Evolutionary conservation across 2,329 filamentous ascomycete species (phyloP), one percentile per base, ranked within the genome.

Genomic region (Cryphonectria nitschkei): DNA sequence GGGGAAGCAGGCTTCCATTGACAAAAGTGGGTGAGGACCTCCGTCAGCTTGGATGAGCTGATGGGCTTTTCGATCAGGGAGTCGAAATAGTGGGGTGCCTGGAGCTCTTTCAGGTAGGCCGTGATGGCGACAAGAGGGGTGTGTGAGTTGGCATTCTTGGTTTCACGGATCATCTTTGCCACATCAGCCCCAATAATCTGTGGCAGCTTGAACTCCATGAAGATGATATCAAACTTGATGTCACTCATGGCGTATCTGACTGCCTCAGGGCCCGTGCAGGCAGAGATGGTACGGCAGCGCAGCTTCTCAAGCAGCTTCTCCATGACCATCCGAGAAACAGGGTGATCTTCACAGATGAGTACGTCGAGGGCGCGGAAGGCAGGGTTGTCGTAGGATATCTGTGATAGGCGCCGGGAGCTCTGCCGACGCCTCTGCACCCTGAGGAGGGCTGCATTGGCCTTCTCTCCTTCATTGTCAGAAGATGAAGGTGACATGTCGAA

Each of bases 191-290:
- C 96, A 76, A 94, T 98, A 77, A 98, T 94, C 78, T 97, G 94
- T 13, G 96, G 95, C 62, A 99, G 85, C 79, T 95, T 97, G 83
- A 94, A 98, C 81, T 99, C 96, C 81, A 97, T 95, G 85, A 99
- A 96, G 79, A 99, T 98, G 76, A 98, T 94, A 81, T 99, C 96
- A 78, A 98, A 99, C 78, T 98, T 97, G 78, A 99, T 95, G 78
- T 98, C 95, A 77, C 95, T 95, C 86, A 97, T 93, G 39, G 96
- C 94, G 81, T 96, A 97, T 32, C 95, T 90, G 76, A 97, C 92
- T 14, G 95, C 96, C 78, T 99, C 96, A 0, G 93, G 91, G 0
- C 96, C 96, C 75, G 95, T 97, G 3, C 91, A 88, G 5, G 96
- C 95, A 2, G 93, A 94, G 76, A 99, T 96, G 11, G 95, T 98